Evolutionary conservation across 495 filamentous ascomycete genomes (phyloP), one percentile per base, ranked within the genome.

Genomic region (Neurospora hispaniola): DNA sequence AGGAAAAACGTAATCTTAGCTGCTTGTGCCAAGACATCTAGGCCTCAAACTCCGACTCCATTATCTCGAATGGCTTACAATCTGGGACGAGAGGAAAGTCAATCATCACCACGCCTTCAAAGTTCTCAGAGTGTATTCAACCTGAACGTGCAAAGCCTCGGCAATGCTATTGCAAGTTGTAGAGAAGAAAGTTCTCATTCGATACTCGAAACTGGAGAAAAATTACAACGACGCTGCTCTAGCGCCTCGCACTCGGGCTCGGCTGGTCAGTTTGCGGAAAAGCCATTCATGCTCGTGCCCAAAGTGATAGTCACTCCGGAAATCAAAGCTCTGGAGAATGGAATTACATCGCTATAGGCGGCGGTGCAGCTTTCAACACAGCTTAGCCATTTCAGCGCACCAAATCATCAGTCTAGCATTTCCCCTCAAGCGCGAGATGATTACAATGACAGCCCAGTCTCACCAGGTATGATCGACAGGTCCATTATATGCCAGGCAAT

Each of bases 281-380:
- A 80, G 20, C 79, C 79, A 0, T 79, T 78, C 35, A 71, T 85
- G 9, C 79, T 86, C 20, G 77, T 81, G 41, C 85, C 81, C 14
- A 75, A 81, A 18, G 81, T 86, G 31, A 75, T 78, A 1, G 81
- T 85, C 40, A 88, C 80, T 4, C 87, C 89, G 0, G 90, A 89
- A 71, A 80, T 80, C 79, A 85, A 87, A 10, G 79, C 80, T n/a
- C 73, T 85, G 1, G 76, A 82, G 35, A 76, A 79, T 18, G 78
- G 72, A 8, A 74, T 71, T 40, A 76, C 75, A 42, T 77, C 62
- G 42, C 42, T 88, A 8, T 88, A 84, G 86, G 82, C 80, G 16
- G 84, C 83, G 18, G 76, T 88, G 44, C 81, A 87, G 74, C 73
- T 88, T 16, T 83, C 79, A 7, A 80, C 83, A 12, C 80, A 78